Conservation (phyloP, 2,329 filamentous ascomycete genomes). For the Colletotrichum falcatum region DNA sequence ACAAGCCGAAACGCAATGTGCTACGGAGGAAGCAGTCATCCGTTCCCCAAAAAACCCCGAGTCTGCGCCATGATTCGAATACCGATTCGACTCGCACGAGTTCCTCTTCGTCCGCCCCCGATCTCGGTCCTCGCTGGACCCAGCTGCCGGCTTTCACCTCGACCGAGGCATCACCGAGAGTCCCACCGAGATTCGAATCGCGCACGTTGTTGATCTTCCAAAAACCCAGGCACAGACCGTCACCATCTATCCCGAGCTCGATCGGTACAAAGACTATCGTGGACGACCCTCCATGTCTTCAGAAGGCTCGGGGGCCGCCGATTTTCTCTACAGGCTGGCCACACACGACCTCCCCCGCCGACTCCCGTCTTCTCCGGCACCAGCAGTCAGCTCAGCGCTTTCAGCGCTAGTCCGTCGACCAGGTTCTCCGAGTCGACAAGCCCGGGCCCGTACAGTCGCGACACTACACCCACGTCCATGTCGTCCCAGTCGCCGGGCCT, state of each 20-base stretch:
- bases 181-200: constrained; percentile 57
- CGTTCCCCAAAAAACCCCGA: constrained; percentile 54
- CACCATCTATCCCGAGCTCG: constrained; percentile 69
- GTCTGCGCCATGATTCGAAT: constrained; percentile 50
- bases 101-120: constrained; percentile 58
- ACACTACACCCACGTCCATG: constrained; percentile 83
- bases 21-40: constrained; percentile 64
- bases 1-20: constrained; percentile 55
- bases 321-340: constrained; percentile 67
- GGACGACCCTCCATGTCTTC: constrained; percentile 52
- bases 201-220: constrained; percentile 57
- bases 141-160: constrained; percentile 50
- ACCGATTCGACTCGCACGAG: constrained; percentile 53
- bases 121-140: constrained; percentile 52
- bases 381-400: constrained; percentile 66
- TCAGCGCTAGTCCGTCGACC: constrained; percentile 80
- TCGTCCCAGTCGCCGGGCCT: constrained; percentile 79
- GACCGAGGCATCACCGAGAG: constrained; percentile 59
- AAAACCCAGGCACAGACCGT: constrained; percentile 55
- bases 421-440: constrained; percentile 79
- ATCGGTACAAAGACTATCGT: constrained; percentile 66
- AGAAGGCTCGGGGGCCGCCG: constrained; percentile 53
- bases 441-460: constrained; percentile 78
- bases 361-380: constrained; percentile 72
- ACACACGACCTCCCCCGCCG: constrained; percentile 74